Evolutionary conservation across 345 rosid genomes (phyloP).

Genomic region (Pelargonium nanum): DNA sequence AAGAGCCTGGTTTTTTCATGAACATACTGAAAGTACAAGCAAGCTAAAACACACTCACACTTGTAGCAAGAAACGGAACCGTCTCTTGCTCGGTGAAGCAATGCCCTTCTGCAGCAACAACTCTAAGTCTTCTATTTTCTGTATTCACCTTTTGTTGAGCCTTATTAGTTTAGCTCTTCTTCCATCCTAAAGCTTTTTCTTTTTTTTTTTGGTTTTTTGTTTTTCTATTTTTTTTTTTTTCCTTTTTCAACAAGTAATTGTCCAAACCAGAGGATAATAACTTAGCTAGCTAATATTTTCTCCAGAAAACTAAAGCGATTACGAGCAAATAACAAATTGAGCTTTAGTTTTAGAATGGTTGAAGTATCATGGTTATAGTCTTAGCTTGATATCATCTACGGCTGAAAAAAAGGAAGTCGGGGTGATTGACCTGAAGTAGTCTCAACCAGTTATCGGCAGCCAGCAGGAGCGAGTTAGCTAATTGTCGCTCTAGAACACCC

Average conservation of each 20-base stretch:
- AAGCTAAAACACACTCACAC: no score
- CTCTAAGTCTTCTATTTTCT: background rate
- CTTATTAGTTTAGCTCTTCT: background rate
- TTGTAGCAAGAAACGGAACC: no score
- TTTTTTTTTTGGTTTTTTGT: background rate
- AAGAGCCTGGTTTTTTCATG: no score
- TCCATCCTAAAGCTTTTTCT: background rate
- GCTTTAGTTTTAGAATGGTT: background rate
- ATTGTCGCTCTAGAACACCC: slow-evolving; percentile 34
- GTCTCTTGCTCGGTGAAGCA: no score
- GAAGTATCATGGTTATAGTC: background rate
- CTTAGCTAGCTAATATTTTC: no score
- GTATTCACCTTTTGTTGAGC: background rate
- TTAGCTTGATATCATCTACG: background rate
- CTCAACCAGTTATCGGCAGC: slow-evolving; percentile 61
- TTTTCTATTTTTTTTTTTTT: background rate
- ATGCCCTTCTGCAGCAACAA: no score
- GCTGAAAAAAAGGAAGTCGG: slow-evolving; percentile 66
- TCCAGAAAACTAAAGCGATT: no score
- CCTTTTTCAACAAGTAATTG: no score
- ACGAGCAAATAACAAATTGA: background rate
- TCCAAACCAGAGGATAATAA: no score
- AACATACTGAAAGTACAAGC: no score
- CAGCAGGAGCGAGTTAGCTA: slow-evolving; percentile 37
- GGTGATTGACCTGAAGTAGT: slow-evolving; percentile 52